A percentile compares a stretch with the other conserved stretches of the same genome.
phyloP scores from a whole-genome alignment of 2,329 filamentous ascomycete genomes.

The Dryadomyces quercus-mongolicae region DNA sequence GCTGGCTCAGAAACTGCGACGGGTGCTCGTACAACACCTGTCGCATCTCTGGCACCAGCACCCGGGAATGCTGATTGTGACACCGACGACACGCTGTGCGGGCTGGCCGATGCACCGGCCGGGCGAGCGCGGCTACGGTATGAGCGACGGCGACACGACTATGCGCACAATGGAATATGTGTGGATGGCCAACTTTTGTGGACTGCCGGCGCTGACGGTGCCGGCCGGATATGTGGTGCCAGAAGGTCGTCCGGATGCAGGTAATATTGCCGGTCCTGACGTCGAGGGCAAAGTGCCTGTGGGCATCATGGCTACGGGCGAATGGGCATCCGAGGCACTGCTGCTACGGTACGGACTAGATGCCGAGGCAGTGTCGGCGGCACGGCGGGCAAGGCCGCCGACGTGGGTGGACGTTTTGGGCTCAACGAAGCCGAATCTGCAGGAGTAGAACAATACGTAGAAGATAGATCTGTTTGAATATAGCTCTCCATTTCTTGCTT shows the following conservation, averaged over 20 bases:
- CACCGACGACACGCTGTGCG: conserved; percentile 48
- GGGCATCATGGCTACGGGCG: conserved; percentile 42
- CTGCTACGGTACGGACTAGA: conserved; percentile 36
- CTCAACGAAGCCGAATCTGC: neutral
- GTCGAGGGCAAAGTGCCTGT: conserved; percentile 32
- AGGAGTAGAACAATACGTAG: neutral
- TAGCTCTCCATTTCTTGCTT: too few relatives aligned
- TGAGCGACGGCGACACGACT: conserved; percentile 34
- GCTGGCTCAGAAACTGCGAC: conserved; percentile 57
- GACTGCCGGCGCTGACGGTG: conserved; percentile 30
- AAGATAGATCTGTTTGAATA: neutral
- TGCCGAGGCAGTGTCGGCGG: conserved; percentile 27
- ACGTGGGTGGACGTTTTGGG: conserved; percentile 34
- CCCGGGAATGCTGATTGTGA: conserved; percentile 58
- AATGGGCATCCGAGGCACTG: conserved; percentile 39
- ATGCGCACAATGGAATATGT: conserved; percentile 35
- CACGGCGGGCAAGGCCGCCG: conserved; percentile 21
- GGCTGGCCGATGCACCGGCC: conserved; percentile 28
- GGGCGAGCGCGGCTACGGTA: conserved; percentile 25
- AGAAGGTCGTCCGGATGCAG: conserved; percentile 18
- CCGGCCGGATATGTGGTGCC: conserved; percentile 33
- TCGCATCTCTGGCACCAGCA: conserved; percentile 51
- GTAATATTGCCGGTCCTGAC: conserved; percentile 19
- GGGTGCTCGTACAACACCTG: conserved; percentile 59
- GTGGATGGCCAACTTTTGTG: conserved; percentile 39